Evolutionary conservation across 192 early-diverging fungal species (phyloP), one percentile per base, ranked within the genome.

Genomic region (Jimgerdemannia lactiflua): DNA sequence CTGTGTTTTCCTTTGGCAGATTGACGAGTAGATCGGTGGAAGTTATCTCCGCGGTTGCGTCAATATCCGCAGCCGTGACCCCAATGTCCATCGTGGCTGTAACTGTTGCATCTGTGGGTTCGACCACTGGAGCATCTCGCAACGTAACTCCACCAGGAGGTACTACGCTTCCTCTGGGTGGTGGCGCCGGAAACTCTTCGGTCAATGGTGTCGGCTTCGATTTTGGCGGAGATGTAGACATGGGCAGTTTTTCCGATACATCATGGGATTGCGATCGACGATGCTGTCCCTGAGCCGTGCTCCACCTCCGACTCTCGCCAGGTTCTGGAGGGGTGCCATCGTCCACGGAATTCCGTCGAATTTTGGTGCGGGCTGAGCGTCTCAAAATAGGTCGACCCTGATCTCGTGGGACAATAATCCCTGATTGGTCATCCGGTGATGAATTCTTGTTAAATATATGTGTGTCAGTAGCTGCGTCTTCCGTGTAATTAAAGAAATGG

Each of bases 331-430:
- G 70, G 70, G 70, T 11, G 70, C 69, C 67, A 40, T 77, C 70
- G 39, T 67, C 65, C 17, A 80, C 77, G 4, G 87, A 86, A 69
- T 88, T 88, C 49, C 87, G 72, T 43, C 86, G 85, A 66, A 88
- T 80, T 49, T 86, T 88, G 29, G 82, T 88, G 19, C 87, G 78
- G 10, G 87, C 87, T 10, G 82, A 81, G 68, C 85, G 70, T 67
- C 85, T 63, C 54, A 86, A 66, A 20, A 86, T 75, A 19, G 85
- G 80, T 18, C 81, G 65, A 14, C 80, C 85, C 0, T 80, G 78
- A 54, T 54, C 49, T 64, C 84, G 74, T 3, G 77, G 77, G 64
- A 85, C 80, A 4, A 88, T 74, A 49, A 82, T 77, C 39, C 75
- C 76, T 17, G 82, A 83, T 10, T 80, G 78, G 19, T 75, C 80